Conservation (phyloP, 2,329 filamentous ascomycete genomes). For the Clarireedia paspali region DNA sequence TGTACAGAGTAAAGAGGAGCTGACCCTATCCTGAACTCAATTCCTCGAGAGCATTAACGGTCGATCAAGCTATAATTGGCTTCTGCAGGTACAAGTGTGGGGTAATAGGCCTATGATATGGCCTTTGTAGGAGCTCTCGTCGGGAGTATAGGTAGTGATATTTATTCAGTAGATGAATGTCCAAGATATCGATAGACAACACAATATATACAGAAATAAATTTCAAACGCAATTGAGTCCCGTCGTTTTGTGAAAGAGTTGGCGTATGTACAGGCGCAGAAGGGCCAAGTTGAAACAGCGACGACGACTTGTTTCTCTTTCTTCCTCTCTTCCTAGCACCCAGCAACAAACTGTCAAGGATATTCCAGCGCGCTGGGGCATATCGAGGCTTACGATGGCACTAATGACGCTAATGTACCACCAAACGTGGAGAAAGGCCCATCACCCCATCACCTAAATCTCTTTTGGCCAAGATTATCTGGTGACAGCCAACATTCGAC, state of each 20-base stretch:
- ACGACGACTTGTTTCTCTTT: not conserved
- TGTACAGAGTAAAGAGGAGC: not conserved
- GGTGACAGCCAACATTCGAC: not conserved
- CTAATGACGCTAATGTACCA: not conserved
- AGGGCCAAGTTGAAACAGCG: not conserved
- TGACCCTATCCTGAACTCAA: too few relatives aligned
- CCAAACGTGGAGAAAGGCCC: conserved; percentile 9
- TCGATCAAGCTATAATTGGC: not conserved
- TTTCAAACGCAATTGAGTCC: too few relatives aligned
- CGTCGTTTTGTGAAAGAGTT: too few relatives aligned
- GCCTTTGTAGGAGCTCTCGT: not conserved
- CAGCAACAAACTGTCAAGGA: not conserved
- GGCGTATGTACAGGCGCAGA: too few relatives aligned
- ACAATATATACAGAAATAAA: not conserved
- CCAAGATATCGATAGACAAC: not conserved
- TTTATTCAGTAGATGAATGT: not conserved
- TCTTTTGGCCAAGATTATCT: not conserved
- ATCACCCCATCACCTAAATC: not conserved
- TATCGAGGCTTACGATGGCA: not conserved
- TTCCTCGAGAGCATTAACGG: not conserved
- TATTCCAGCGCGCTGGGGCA: not conserved
- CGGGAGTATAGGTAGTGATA: not conserved
- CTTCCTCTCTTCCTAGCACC: not conserved
- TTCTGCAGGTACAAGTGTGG: conserved; percentile 19
- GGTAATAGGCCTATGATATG: conserved; percentile 13